Conservation (phyloP, 2,329 filamentous ascomycete genomes). For the Alternaria sp. region DNA sequence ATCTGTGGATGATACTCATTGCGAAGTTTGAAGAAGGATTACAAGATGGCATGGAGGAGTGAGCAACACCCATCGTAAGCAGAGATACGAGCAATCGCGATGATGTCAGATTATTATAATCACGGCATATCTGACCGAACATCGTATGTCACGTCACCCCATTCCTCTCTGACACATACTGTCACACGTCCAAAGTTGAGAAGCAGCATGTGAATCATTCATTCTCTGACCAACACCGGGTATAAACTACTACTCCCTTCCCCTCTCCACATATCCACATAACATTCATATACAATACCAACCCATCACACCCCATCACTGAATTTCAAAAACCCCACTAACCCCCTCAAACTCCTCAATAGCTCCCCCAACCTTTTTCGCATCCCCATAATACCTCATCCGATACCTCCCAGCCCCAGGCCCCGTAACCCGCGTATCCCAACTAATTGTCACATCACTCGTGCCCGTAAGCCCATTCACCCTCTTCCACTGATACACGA, state of each 20-base stretch:
- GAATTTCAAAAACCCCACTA: background rate
- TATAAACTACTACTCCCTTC: background rate
- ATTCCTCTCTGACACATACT: background rate
- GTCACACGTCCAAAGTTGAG: background rate
- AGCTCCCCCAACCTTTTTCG: conserved; percentile 68
- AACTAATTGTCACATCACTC: conserved; percentile 79
- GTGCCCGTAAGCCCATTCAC: conserved; percentile 72
- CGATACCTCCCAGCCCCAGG: too few species aligned
- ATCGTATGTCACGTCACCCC: background rate
- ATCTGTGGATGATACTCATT: too few species aligned
- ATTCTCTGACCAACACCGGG: background rate
- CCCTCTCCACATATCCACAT: background rate
- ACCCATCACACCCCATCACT: background rate
- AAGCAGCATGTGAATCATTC: background rate
- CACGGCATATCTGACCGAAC: background rate
- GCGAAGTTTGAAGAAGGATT: background rate
- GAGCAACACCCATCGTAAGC: background rate
- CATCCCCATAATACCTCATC: conserved; percentile 83
- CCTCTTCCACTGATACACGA: conserved; percentile 81
- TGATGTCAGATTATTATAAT: background rate
- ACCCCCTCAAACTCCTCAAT: conserved; percentile 65
- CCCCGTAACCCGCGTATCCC: too few species aligned
- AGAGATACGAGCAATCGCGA: background rate
- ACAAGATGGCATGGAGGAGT: too few species aligned
- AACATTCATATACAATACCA: background rate